Percentiles rank a stretch among this genome's conserved stretches.
Conservation (phyloP, 257 asterid species). For the Scutellaria minor region DNA sequence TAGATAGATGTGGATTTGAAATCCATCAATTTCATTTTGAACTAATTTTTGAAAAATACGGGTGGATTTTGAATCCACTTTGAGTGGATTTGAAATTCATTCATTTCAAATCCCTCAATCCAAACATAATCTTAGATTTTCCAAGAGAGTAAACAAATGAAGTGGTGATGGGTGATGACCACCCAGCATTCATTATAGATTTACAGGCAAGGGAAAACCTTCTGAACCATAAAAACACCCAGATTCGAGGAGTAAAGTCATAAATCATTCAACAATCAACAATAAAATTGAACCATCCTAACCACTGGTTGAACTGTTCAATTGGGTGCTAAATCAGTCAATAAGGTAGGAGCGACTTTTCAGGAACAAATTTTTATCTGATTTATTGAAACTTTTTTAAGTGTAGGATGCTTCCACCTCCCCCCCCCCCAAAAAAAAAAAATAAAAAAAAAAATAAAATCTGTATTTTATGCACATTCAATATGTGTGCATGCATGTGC, state of each 20-base stretch:
- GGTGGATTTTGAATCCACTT: no score
- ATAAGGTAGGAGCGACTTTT: background rate
- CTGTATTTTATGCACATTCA: constrained; percentile 2
- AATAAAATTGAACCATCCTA: constrained; percentile 12
- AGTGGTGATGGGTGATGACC: constrained; percentile 4
- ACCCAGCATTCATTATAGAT: constrained; percentile 5
- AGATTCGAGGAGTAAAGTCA: constrained; percentile 14
- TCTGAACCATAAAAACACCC: constrained; percentile 8
- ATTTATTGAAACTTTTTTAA: background rate
- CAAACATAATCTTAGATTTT: no score
- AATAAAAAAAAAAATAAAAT: no score
- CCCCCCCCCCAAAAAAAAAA: background rate
- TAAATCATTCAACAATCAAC: background rate
- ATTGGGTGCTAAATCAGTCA: background rate
- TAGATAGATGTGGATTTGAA: no score
- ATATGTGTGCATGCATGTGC: background rate
- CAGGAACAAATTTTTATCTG: background rate
- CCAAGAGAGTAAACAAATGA: constrained; percentile 25
- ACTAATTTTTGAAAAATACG: no score
- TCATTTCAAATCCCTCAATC: no score
- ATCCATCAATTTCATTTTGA: no score
- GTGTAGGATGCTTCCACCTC: background rate
- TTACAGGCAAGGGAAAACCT: background rate
- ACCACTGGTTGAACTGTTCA: constrained; percentile 7
- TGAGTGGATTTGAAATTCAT: no score